Evolutionary conservation across 2,329 filamentous ascomycete species (phyloP), one percentile per base, ranked within the genome.

Genomic region (Dothistroma septosporum): DNA sequence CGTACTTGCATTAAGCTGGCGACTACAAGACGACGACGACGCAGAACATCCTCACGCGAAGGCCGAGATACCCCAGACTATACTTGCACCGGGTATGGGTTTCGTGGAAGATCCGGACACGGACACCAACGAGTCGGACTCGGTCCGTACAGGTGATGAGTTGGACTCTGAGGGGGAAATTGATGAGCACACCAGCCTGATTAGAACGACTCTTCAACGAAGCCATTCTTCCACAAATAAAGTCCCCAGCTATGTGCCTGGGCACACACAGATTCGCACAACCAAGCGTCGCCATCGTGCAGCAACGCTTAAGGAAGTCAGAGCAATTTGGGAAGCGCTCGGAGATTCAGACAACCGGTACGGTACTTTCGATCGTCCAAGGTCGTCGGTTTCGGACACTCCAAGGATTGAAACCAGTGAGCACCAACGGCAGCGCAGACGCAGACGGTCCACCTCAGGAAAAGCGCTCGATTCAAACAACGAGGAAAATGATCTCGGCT

Each of bases 1-100:
- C 48, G 94, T 99, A 1, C 81, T 97, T 16, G 92, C 92, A 46
- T 81, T 99, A 3, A 97, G 92, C 35, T 97, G 94, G 93, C 87
- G 94, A 61, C 83, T 99, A 59, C 91, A 90, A 73, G 90, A 93
- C 70, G 88, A 89, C 21, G 66, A 68, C 8, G 86, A 83, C 2
- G 82, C 77, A 33, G 82, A 83, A 52, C 83, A 87, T 72, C 70
- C 70, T 78, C 64, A 72, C 63, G 67, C 58, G 66, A 68, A 67
- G 66, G 61, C 66, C 63, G 76, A 71, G 24, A 74, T 79, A 46
- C 77, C 79, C n/a, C 75, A 84, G 72, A 91, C 89, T 0, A 86
- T 87, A 0, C 82, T 97, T 21, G 86, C 91, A 0, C 92, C 92
- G 1, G 92, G 92, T 5, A 83, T 97, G 60, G 92, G 91, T 32